phyloP scores from a whole-genome alignment of 2,329 filamentous ascomycete genomes.

The Trichoderma sp. region DNA sequence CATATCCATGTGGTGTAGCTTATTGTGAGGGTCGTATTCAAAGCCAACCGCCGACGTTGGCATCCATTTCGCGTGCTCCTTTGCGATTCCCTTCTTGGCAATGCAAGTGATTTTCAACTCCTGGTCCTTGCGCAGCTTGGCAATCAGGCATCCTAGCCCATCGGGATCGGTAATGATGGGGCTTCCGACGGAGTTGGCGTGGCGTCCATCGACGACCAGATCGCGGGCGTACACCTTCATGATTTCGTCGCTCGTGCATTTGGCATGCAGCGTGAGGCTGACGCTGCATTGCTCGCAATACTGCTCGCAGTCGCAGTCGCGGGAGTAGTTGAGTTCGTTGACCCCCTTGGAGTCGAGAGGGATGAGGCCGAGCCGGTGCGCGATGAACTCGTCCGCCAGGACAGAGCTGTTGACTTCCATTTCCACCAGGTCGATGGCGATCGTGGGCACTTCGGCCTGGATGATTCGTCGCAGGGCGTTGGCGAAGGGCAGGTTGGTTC shows the following conservation, averaged over 20 bases:
- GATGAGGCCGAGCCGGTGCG: slow-evolving; percentile 86
- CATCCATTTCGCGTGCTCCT: slow-evolving; percentile 98
- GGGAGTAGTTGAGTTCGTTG: slow-evolving; percentile 79
- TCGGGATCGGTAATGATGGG: slow-evolving; percentile 85
- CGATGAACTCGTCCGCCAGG: slow-evolving; percentile 92
- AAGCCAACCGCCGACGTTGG: slow-evolving; percentile 91
- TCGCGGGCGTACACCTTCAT: slow-evolving; percentile 96
- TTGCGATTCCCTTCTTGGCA: slow-evolving; percentile 97
- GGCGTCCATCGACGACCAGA: slow-evolving; percentile 69
- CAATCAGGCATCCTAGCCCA: slow-evolving; percentile 79
- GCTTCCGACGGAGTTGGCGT: slow-evolving; percentile 75
- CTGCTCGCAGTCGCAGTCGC: slow-evolving; percentile 95
- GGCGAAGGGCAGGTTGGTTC: slow-evolving; percentile 86
- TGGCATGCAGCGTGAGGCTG: slow-evolving; percentile 78
- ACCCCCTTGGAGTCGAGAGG: slow-evolving; percentile 84
- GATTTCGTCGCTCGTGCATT: slow-evolving; percentile 81
- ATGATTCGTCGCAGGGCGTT: slow-evolving; percentile 91
- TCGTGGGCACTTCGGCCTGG: slow-evolving; percentile 89
- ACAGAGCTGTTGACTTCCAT: slow-evolving; percentile 94
- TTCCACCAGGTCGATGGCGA: slow-evolving; percentile 93
- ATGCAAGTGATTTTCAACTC: slow-evolving; percentile 89
- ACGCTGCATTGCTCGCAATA: slow-evolving; percentile 93
- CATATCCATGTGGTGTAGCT: slow-evolving; percentile 85
- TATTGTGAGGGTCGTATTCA: slow-evolving; percentile 98
- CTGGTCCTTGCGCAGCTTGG: slow-evolving; percentile 86